These are phyloP conservation scores for Gynostemma pentaphyllum DNA, from an alignment of 306 rosid genomes.

Conservation along the genomic window DNA sequence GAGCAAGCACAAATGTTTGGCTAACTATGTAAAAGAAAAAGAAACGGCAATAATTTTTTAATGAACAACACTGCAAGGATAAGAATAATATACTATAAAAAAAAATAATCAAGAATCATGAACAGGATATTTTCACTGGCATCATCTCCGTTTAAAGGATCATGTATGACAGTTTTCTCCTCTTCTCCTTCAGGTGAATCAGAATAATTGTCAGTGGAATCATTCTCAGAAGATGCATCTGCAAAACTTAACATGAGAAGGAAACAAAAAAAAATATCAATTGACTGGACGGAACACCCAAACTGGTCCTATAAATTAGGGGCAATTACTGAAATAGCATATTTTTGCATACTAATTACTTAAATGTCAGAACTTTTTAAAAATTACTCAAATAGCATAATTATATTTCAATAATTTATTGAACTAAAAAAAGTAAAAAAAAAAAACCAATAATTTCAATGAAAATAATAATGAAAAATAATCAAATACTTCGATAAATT, in stretches of 20 bases:
- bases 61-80: neutral
- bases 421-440: too few relatives aligned
- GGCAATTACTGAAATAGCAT: too few relatives aligned
- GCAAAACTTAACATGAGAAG: constrained; percentile 24
- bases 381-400: too few relatives aligned
- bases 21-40: neutral
- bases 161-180: constrained; percentile 11
- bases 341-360: too few relatives aligned
- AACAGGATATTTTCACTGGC: constrained; percentile 28
- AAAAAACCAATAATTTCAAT: too few relatives aligned
- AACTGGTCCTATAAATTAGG: neutral
- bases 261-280: neutral
- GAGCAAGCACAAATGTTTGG: neutral
- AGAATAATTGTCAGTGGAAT: constrained; percentile 19
- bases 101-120: neutral
- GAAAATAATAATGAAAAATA: too few relatives aligned
- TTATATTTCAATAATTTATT: too few relatives aligned
- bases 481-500: too few relatives aligned
- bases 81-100: neutral
- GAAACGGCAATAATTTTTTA: neutral
- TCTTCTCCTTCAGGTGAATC: constrained; percentile 25
- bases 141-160: constrained; percentile 18
- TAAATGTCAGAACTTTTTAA: too few relatives aligned
- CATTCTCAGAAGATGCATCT: constrained; percentile 31
- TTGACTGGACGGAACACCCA: neutral